Evolutionary conservation across 768 basidiomycete species (phyloP).

Genomic region (Rhizopogon vesiculosus): DNA sequence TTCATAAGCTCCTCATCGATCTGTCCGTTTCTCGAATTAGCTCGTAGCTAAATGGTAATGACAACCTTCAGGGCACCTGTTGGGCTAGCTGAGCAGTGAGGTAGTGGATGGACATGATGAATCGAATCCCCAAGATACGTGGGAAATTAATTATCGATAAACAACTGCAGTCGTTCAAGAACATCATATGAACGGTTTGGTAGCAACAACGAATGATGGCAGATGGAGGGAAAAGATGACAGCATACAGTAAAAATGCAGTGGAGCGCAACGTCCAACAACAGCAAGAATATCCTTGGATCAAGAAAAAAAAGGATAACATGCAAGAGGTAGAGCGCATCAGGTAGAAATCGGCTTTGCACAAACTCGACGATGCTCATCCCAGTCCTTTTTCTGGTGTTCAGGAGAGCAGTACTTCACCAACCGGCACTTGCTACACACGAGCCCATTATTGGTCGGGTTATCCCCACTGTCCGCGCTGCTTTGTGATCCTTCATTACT

Average conservation of each 20-base stretch:
- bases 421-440: slow-evolving; percentile 75
- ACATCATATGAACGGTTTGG: neutral
- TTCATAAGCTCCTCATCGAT: slow-evolving; percentile 96
- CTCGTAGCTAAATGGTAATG: neutral
- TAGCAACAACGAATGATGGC: neutral
- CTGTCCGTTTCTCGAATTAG: slow-evolving; percentile 31
- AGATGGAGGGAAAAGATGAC: neutral
- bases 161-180: neutral
- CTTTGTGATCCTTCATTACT: slow-evolving; percentile 42
- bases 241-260: neutral
- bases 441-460: slow-evolving; percentile 40
- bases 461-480: slow-evolving; percentile 31
- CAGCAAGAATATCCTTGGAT: neutral
- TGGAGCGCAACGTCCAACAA: neutral
- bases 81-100: slow-evolving; percentile 72
- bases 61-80: slow-evolving; percentile 41
- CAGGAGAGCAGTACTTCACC: slow-evolving; percentile 72
- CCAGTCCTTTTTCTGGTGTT: slow-evolving; percentile 76
- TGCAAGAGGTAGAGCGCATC: neutral
- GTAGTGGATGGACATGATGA: slow-evolving; percentile 54
- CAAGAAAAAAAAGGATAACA: neutral
- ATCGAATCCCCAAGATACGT: neutral
- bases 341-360: slow-evolving; percentile 26
- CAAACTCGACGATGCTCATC: slow-evolving; percentile 74
- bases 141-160: slow-evolving; percentile 1